Percentiles rank a stretch among this genome's conserved stretches.
Evolutionary conservation across 2,329 filamentous ascomycete genomes (phyloP).

Genomic region (Cryphonectria parasitica): DNA sequence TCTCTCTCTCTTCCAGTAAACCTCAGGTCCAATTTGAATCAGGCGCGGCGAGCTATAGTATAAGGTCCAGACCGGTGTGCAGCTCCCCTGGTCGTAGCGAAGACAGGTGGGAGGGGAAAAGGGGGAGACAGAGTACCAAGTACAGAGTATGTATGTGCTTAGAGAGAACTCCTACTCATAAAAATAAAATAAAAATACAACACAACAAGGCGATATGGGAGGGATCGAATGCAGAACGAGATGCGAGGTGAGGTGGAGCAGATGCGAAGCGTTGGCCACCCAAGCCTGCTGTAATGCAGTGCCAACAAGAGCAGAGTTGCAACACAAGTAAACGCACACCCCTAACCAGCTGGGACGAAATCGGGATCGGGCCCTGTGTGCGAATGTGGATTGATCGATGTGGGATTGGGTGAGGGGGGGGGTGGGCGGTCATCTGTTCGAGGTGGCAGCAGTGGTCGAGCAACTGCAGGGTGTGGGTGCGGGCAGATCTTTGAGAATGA

Average conservation of each 20-base stretch:
- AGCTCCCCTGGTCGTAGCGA: background rate
- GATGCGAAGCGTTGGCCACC: conserved; percentile 1
- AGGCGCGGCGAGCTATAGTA: conserved; percentile 12
- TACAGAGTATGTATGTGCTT: background rate
- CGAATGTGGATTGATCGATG: conserved; percentile 4
- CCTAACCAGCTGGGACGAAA: background rate
- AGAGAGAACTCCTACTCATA: no score
- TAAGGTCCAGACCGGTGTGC: conserved; percentile 11
- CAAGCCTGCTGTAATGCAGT: background rate
- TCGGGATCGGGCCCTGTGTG: conserved; percentile 2
- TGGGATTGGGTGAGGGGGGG: background rate
- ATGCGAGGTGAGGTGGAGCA: conserved; percentile 7
- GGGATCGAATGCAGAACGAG: background rate
- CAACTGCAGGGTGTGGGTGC: background rate
- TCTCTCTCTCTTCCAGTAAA: background rate
- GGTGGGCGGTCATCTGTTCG: conserved; percentile 5
- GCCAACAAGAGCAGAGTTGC: conserved; percentile 7
- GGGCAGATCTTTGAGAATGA: conserved; percentile 11
- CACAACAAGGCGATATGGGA: conserved; percentile 8
- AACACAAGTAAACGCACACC: background rate
- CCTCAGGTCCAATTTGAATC: background rate
- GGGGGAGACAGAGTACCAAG: background rate
- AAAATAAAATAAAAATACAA: background rate
- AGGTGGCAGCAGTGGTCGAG: conserved; percentile 6
- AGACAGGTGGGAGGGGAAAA: background rate